Evolutionary conservation across 2,329 filamentous ascomycete species (phyloP), one percentile per base, ranked within the genome.

Genomic region (Reticulascus tulasneorum): DNA sequence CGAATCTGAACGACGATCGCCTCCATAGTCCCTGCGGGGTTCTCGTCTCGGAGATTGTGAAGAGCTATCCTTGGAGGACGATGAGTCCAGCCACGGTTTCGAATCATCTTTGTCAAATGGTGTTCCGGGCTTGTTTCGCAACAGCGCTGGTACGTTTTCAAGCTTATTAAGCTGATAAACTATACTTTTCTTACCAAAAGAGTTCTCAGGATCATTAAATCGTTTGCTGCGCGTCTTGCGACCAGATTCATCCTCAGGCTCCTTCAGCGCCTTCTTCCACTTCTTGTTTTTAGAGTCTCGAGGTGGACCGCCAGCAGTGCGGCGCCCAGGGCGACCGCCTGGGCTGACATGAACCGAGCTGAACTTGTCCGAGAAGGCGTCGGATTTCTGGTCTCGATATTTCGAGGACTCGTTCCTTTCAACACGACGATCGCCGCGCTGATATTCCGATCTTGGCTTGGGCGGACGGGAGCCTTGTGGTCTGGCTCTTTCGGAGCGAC

Each of bases 151-250:
- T n/a, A n/a, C n/a, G n/a, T n/a, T n/a, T n/a, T n/a, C n/a, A n/a
- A n/a, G n/a, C n/a, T n/a, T n/a, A 48, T 74, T 75, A 40, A 74
- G 51, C 47, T 71, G 60, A 36, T 75, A 77, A 3, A 79, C 75
- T 12, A 77, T 42, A 45, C 76, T 80, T 29, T 58, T 66, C 56
- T 75, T 75, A 13, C 75, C 77, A 49, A 77, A 76, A 2, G 51
- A 43, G 13, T 55, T 62, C 3, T 66, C 56, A 1, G 69, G 66
- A 40, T 79, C 67, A 31, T 70, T 56, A 49, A 80, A 79, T 6
- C 75, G 65, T 22, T 69, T 66, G 29, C 62, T 59, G 27, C 75
- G 64, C 6, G 73, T 66, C 49, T 67, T 63, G 4, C 62, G 59
- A 12, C 57, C 57, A 3, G 40, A 40, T 3, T 56, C 54, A 7